These are phyloP conservation scores for Teratosphaeria pseudoeucalypti DNA, from an alignment of 2,329 filamentous ascomycete species.

Conservation along the genomic window DNA sequence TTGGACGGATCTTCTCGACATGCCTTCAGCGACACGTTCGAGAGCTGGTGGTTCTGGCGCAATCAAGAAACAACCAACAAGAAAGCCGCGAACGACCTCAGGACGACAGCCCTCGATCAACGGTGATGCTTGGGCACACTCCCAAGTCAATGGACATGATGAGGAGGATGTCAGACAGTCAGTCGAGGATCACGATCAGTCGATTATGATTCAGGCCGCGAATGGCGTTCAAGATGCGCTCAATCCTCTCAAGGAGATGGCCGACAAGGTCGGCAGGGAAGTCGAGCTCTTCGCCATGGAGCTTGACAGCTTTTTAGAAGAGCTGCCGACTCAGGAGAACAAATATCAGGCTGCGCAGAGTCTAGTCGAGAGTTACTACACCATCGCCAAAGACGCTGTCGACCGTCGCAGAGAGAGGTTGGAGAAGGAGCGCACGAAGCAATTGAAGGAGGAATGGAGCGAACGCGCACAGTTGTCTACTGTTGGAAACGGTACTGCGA, in stretches of 20 bases:
- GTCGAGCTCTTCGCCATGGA: slow-evolving; percentile 78
- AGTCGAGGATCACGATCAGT: slow-evolving; percentile 1
- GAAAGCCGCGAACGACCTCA: slow-evolving; percentile 1
- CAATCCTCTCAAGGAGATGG: slow-evolving; percentile 51
- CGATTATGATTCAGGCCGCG: background rate
- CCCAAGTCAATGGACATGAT: slow-evolving; percentile 3
- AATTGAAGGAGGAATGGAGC: slow-evolving; percentile 28
- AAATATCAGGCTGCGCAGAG: slow-evolving; percentile 52
- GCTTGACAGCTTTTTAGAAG: slow-evolving; percentile 60
- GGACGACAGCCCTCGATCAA: background rate
- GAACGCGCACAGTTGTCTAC: slow-evolving; percentile 13
- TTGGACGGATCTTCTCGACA: background rate
- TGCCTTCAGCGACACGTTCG: background rate
- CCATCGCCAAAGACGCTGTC: slow-evolving; percentile 43
- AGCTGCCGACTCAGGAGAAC: slow-evolving; percentile 35
- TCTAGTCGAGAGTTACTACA: slow-evolving; percentile 40
- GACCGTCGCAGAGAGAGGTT: slow-evolving; percentile 35
- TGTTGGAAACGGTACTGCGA: slow-evolving; percentile 8
- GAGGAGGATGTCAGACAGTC: slow-evolving; percentile 2
- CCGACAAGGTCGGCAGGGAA: slow-evolving; percentile 63
- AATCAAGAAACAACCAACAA: slow-evolving; percentile 1
- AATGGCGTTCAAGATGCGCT: background rate
- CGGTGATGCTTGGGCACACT: background rate
- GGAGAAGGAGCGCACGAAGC: slow-evolving; percentile 28
- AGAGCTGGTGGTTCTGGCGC: background rate